Base-by-base conservation (phyloP, 1,139 yeast genomes). In the Pichia sp. region DNA sequence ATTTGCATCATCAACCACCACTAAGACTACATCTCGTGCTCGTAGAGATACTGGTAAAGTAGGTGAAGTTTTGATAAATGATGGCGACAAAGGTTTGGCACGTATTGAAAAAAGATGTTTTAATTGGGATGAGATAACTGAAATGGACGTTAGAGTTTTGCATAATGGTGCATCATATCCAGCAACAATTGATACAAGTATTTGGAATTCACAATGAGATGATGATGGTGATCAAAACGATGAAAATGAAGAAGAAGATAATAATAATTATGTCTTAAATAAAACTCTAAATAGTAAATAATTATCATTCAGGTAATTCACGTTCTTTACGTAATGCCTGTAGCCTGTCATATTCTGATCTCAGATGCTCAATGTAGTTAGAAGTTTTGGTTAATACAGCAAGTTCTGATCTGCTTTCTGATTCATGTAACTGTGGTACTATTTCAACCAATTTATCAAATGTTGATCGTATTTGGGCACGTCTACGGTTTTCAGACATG, bases 31-130 rank as follows among this genome's bases (percentile, higher is more conserved):
- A 58, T 46, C 59, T 64, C 43, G 63, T 60, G 41, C 59, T n/a
- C 53, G 61, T 20, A 56, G 61, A 39, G 68, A 67, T 49, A 65
- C 26, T 11, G 75, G 44, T 67, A 68, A 53, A 7, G 70, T 76
- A 3, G 96, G 96, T 0, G 74, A 78, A 16, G 60, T 89, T 9
- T 62, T 87, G 15, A 66, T 81, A 1, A 64, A 74, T 0, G 64
- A 74, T 26, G 86, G 81, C 9, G 78, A 82, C 52, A 62, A 78
- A 32, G 96, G 96, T 0, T 72, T 88, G 30, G 85, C 85, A 9
- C 39, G 46, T 6, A 40, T 53, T 18, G 53, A 53, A 26, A 52
- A 47, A 23, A 46, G 48, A n/a, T 50, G 67, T 82, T 50, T 73
- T 79, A 36, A 71, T 73, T 30, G 64, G 79, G 47, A 75, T 71